phyloP scores from a whole-genome alignment of 352 stramenopile species.

The Pythium oligandrum region DNA sequence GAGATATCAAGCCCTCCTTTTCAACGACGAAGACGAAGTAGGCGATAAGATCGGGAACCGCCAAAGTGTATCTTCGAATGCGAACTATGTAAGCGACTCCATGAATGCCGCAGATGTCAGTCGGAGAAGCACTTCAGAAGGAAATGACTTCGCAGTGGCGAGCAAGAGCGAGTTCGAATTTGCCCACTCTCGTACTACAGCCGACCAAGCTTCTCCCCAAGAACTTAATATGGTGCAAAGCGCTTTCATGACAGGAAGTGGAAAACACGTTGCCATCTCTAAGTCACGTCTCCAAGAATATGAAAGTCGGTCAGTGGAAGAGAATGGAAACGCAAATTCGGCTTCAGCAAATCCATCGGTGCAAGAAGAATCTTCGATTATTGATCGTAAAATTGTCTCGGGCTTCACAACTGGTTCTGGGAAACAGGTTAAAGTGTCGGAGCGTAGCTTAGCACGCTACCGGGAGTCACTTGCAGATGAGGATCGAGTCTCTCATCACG shows the following conservation, averaged over 20 bases:
- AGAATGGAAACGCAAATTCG: constrained; percentile 1
- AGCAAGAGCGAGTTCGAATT: too few species aligned
- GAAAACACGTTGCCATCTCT: constrained; percentile 2
- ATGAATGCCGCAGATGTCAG: too few species aligned
- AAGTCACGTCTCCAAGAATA: constrained; percentile 4
- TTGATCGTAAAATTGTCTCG: background rate
- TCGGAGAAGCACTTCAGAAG: too few species aligned
- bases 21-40: background rate
- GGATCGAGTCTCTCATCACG: background rate
- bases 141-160: too few species aligned
- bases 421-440: constrained; percentile 23
- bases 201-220: too few species aligned
- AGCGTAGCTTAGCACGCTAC: constrained; percentile 23
- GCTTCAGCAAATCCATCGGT: background rate
- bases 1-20: constrained; percentile 7
- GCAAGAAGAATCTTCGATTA: background rate
- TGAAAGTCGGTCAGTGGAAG: constrained; percentile 2
- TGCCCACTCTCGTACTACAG: too few species aligned
- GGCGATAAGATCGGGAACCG: background rate
- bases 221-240: background rate
- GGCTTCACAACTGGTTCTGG: constrained; percentile 31
- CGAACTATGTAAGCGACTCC: too few species aligned
- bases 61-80: too few species aligned
- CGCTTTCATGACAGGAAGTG: constrained; percentile 7
- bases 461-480: background rate